phyloP scores from a whole-genome alignment of 176 grass and related monocot genomes.

The Aegilops longissima region DNA sequence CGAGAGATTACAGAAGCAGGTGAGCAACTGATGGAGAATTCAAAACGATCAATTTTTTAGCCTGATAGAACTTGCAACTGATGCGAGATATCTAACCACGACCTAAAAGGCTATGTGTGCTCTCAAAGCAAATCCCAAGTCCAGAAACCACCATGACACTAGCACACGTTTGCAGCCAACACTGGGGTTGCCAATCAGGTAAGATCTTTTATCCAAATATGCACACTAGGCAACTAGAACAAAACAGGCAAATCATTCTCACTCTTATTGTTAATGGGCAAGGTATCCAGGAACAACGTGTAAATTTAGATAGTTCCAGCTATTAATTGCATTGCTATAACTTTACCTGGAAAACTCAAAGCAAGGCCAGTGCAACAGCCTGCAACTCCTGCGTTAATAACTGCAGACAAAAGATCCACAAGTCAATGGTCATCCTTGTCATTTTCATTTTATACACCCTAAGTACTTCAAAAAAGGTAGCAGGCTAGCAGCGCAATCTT shows the following conservation, averaged over 20 bases:
- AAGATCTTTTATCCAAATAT: conserved; percentile 19
- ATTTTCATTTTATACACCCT: background rate
- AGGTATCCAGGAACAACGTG: conserved; percentile 1
- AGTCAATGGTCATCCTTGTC: background rate
- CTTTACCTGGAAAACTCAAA: conserved; percentile 79
- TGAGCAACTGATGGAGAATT: background rate
- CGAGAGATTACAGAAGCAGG: background rate
- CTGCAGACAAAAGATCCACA: conserved; percentile 37
- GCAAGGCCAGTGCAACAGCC: conserved; percentile 86
- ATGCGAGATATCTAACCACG: background rate
- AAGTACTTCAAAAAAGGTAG: conserved; percentile 3
- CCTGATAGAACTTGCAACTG: background rate
- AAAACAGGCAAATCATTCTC: background rate
- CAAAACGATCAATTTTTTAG: background rate
- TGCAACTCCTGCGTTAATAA: conserved; percentile 79
- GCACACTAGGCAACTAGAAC: background rate
- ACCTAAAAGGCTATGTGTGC: background rate
- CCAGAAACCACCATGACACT: conserved; percentile 13
- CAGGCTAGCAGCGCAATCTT: background rate
- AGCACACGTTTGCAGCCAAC: conserved; percentile 4
- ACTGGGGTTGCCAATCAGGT: background rate
- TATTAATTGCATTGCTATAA: conserved; percentile 6
- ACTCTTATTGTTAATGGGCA: background rate
- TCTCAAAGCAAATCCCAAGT: conserved; percentile 12
- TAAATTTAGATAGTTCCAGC: conserved; percentile 6